These are phyloP conservation scores for Agarophyton chilense DNA, from an alignment of 23 red algal species.

Conservation along the genomic window DNA sequence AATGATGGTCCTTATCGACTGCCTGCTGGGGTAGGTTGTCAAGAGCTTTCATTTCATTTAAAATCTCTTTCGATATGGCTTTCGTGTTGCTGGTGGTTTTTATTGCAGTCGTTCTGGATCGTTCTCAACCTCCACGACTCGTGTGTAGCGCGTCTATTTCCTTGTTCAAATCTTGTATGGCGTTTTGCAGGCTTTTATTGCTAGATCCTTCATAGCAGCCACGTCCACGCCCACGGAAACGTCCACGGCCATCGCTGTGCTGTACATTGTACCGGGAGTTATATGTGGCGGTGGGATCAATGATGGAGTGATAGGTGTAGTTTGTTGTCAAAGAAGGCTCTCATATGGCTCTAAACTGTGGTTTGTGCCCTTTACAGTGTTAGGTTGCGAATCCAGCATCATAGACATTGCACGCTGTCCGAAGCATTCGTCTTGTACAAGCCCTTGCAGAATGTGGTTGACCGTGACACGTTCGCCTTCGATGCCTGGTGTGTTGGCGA, in stretches of 20 bases:
- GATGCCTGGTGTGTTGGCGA: background rate
- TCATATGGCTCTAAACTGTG: background rate
- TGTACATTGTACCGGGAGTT: background rate
- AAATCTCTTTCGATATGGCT: background rate
- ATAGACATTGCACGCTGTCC: background rate
- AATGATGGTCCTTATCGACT: no score
- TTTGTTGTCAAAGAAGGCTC: background rate
- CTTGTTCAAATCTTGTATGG: background rate
- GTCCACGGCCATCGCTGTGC: background rate
- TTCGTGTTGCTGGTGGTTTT: background rate
- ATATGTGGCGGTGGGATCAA: no score
- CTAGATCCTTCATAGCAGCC: background rate
- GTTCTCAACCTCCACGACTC: background rate
- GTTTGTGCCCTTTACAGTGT: background rate
- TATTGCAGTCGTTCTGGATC: background rate
- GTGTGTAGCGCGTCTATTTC: background rate
- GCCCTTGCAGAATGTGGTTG: background rate
- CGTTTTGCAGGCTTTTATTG: background rate
- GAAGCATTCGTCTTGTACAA: background rate
- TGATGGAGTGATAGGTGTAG: background rate
- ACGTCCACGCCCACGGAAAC: background rate
- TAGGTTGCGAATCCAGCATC: background rate
- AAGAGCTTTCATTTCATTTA: background rate
- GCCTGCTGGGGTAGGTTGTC: background rate
- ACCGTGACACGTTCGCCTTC: background rate